Percentiles rank a stretch among this genome's conserved stretches.
phyloP scores from a whole-genome alignment of 2,329 filamentous ascomycete species.

The Penicillium capsulatum region DNA sequence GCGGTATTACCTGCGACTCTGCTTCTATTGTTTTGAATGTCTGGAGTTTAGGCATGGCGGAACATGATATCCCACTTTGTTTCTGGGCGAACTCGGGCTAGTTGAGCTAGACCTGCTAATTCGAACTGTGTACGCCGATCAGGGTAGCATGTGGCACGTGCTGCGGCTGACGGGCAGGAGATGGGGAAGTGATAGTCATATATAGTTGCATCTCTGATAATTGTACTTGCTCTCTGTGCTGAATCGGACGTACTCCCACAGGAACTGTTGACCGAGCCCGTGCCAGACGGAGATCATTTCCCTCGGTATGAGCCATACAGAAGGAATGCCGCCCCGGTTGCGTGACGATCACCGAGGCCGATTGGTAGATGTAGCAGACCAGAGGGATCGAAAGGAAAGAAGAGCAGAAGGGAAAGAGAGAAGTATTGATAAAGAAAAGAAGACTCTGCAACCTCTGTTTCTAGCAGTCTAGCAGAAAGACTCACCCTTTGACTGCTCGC shows the following conservation, averaged over 20 bases:
- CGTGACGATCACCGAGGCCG: not conserved
- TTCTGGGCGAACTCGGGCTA: constrained; percentile 8
- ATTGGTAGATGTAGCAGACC: not conserved
- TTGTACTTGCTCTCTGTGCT: too few species aligned
- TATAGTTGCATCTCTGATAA: too few species aligned
- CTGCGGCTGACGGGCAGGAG: constrained; percentile 3
- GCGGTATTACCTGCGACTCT: constrained; percentile 1
- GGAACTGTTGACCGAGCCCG: not conserved
- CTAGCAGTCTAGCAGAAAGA: not conserved
- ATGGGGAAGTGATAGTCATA: not conserved
- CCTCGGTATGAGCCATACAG: not conserved
- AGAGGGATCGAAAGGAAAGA: too few species aligned
- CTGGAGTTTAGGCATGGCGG: constrained; percentile 16
- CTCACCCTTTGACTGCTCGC: not conserved
- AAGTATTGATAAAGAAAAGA: too few species aligned
- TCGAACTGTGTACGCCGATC: constrained; percentile 1
- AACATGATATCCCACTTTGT: constrained; percentile 25
- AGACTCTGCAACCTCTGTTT: not conserved
- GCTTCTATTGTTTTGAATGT: constrained; percentile 1
- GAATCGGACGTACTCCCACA: not conserved
- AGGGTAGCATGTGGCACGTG: constrained; percentile 12
- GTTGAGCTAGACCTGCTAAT: constrained; percentile 12
- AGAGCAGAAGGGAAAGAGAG: too few species aligned
- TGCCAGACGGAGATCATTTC: not conserved
- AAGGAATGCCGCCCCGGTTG: not conserved